Conservation (phyloP, 116 monocot species). For the Posidonia oceanica region DNA sequence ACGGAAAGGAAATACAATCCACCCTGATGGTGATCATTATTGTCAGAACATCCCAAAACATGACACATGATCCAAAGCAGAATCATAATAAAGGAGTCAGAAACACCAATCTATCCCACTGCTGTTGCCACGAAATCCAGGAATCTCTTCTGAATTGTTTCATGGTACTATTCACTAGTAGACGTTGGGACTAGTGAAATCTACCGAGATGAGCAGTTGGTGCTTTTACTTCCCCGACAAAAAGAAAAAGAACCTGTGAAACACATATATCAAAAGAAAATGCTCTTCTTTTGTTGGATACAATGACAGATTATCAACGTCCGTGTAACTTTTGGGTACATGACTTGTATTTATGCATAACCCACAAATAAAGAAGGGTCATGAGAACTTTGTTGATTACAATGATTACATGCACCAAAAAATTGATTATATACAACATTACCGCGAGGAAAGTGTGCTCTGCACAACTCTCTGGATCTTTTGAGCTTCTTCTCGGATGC, state of each 20-base stretch:
- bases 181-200: not conserved
- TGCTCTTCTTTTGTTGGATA: not conserved
- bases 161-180: not conserved
- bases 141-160: not conserved
- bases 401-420: not conserved
- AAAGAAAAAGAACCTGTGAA: not conserved
- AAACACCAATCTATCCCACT: not conserved
- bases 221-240: not conserved
- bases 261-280: constrained; percentile 3
- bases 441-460: not conserved
- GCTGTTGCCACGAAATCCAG: not conserved
- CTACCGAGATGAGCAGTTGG: not conserved
- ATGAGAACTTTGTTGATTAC: constrained; percentile 3
- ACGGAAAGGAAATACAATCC: too few species aligned
- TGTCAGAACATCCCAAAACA: not conserved
- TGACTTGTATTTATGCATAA: not conserved
- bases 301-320: not conserved
- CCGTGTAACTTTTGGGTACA: not conserved
- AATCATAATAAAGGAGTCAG: not conserved
- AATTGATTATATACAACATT: not conserved
- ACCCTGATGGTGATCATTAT: constrained; percentile 1
- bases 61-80: constrained; percentile 13
- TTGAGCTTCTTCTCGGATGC: constrained; percentile 58
- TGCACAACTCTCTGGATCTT: constrained; percentile 19
- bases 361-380: not conserved